Evolutionary conservation across 1,139 yeast species (phyloP), one percentile per base, ranked within the genome.

Genomic region (Yamadazyma diddensiae): DNA sequence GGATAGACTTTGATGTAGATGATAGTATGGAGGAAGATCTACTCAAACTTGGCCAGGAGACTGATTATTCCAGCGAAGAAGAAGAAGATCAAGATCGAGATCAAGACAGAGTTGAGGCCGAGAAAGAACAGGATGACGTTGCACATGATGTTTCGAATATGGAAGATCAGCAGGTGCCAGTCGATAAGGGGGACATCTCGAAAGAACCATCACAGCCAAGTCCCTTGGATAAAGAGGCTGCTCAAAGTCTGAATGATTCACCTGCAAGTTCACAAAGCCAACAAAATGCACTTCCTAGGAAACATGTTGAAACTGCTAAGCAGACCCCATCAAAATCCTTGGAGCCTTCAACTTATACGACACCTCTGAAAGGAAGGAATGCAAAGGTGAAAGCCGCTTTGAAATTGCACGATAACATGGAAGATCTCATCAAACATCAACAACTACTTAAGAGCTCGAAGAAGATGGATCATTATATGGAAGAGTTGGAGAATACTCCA

Each of bases 301-400:
- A n/a, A n/a, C n/a, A n/a, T n/a, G n/a, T n/a, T n/a, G n/a, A n/a
- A n/a, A n/a, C n/a, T n/a, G n/a, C n/a, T n/a, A n/a, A n/a, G n/a
- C n/a, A n/a, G n/a, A n/a, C n/a, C n/a, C n/a, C n/a, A n/a, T n/a
- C n/a, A n/a, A n/a, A n/a, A n/a, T n/a, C n/a, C n/a, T n/a, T n/a
- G n/a, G n/a, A n/a, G 11, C 14, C 19, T 8, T 10, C 28, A 18
- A 16, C 15, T 22, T 17, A 4, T 3, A 28, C 33, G 7, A 33
- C 25, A n/a, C 12, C 26, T 4, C 22, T 31, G 15, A 30, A 38
- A 7, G 64, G 71, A 5, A 50, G 74, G 30, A 60, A 77, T 14
- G 94, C 94, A 1, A 79, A 82, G 24, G 70, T 72, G 29, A 74
- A 74, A 45, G 94, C 94, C 0, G 79, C 80, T 0, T 62, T 63